Percentiles rank a stretch among this genome's conserved stretches.
Conservation (phyloP, 108 stramenopile genomes). For the Nannochloropsis salina region DNA sequence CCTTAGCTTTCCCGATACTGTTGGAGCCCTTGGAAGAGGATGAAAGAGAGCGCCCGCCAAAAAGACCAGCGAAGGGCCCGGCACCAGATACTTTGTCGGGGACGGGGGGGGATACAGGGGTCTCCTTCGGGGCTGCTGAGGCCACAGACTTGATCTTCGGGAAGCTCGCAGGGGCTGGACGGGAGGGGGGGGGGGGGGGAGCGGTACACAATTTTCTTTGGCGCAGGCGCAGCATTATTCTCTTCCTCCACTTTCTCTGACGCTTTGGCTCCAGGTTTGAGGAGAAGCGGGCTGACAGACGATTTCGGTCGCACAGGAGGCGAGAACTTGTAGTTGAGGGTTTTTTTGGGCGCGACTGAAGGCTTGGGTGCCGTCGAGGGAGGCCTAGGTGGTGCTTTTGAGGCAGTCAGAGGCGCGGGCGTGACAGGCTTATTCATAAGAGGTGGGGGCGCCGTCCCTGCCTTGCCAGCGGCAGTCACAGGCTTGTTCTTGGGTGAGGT, state of each 20-base stretch:
- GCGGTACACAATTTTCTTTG: not conserved
- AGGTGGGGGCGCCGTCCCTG: too few species aligned
- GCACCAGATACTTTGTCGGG: too few species aligned
- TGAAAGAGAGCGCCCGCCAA: not conserved
- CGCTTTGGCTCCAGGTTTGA: not conserved
- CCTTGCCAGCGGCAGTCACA: too few species aligned
- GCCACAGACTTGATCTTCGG: not conserved
- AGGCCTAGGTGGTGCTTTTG: not conserved
- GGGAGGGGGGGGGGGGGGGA: not conserved
- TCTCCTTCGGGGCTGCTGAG: too few species aligned
- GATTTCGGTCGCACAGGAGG: not conserved
- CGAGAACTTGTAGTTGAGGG: not conserved
- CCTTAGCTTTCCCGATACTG: not conserved
- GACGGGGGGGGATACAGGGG: too few species aligned
- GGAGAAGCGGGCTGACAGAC: not conserved
- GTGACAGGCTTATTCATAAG: too few species aligned
- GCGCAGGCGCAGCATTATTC: not conserved
- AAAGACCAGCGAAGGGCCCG: not conserved
- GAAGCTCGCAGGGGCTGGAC: not conserved
- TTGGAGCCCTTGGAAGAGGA: not conserved
- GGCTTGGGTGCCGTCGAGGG: not conserved
- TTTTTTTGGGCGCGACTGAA: too few species aligned
- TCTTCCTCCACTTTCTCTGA: not conserved
- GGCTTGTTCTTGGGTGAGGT: too few species aligned
- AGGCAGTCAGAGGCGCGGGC: too few species aligned